Conservation (phyloP, 805 yeast genomes). For the Lipomyces spencermartinsiae region DNA sequence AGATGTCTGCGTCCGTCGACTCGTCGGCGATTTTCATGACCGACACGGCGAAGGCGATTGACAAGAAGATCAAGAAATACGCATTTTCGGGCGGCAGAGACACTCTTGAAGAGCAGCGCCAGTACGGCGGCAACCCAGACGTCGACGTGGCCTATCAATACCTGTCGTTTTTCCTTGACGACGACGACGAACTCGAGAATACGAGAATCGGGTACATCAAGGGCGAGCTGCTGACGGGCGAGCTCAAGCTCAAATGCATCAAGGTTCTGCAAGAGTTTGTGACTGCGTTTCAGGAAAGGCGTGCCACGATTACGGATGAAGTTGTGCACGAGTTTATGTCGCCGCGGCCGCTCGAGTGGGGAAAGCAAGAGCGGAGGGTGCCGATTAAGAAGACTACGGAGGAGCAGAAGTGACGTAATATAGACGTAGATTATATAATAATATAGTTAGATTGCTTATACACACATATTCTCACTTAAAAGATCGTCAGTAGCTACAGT, state of each 20-base stretch:
- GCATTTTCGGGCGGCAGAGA: slow-evolving; percentile 96
- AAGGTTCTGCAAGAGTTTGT: slow-evolving; percentile 81
- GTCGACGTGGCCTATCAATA: slow-evolving; percentile 96
- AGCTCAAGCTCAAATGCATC: slow-evolving; percentile 87
- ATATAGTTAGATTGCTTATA: background rate
- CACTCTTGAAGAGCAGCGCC: slow-evolving; percentile 87
- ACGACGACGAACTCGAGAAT: slow-evolving; percentile 75
- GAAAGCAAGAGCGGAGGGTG: slow-evolving; percentile 59
- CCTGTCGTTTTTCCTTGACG: slow-evolving; percentile 85
- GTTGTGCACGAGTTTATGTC: slow-evolving; percentile 70
- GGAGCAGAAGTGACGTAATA: background rate
- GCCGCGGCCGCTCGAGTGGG: slow-evolving; percentile 77
- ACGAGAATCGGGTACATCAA: slow-evolving; percentile 68
- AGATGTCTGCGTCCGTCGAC: slow-evolving; percentile 95
- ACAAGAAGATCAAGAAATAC: slow-evolving; percentile 92
- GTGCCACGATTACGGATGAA: slow-evolving; percentile 68
- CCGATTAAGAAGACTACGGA: slow-evolving; percentile 17
- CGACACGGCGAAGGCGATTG: slow-evolving; percentile 89
- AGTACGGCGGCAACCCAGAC: slow-evolving; percentile 90
- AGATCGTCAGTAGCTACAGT: no score
- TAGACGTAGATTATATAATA: background rate
- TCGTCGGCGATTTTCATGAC: slow-evolving; percentile 93
- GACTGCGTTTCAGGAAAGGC: slow-evolving; percentile 77
- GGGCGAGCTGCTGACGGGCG: slow-evolving; percentile 90
- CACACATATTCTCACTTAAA: background rate